phyloP scores from a whole-genome alignment of 1,284 basidiomycete genomes.

The Dichomitus squalens region DNA sequence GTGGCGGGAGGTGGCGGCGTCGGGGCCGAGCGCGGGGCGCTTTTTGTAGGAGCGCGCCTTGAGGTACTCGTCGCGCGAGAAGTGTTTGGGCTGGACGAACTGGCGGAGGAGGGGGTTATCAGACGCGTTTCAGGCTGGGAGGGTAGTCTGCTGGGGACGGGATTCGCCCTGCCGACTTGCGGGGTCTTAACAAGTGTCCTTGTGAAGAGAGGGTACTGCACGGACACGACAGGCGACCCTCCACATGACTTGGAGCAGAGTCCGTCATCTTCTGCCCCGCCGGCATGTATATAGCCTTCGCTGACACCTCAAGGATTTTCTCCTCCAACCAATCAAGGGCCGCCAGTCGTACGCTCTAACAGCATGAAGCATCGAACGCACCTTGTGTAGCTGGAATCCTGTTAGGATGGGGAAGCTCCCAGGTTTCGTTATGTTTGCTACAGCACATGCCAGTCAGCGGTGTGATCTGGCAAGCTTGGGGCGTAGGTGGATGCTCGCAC shows the following conservation, averaged over 20 bases:
- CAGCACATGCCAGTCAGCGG: neutral
- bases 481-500: constrained; percentile 1
- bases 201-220: neutral
- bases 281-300: too few relatives aligned
- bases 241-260: too few relatives aligned
- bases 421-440: neutral
- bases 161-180: too few relatives aligned
- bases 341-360: neutral
- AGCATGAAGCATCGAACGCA: neutral
- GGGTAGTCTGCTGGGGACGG: neutral
- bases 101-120: constrained; percentile 11
- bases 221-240: too few relatives aligned
- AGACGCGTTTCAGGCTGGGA: neutral
- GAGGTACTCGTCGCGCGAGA: constrained; percentile 26
- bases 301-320: neutral
- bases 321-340: neutral
- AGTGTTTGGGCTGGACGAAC: constrained; percentile 35
- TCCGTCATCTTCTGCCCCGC: too few relatives aligned
- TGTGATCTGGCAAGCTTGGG: neutral
- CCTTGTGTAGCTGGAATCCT: constrained; percentile 11
- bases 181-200: neutral
- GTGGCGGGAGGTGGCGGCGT: constrained; percentile 47
- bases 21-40: constrained; percentile 51
- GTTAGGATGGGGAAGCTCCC: constrained; percentile 12
- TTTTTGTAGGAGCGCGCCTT: constrained; percentile 24